Base-by-base conservation (phyloP, 768 basidiomycete genomes). In the Collybiopsis luxurians region DNA sequence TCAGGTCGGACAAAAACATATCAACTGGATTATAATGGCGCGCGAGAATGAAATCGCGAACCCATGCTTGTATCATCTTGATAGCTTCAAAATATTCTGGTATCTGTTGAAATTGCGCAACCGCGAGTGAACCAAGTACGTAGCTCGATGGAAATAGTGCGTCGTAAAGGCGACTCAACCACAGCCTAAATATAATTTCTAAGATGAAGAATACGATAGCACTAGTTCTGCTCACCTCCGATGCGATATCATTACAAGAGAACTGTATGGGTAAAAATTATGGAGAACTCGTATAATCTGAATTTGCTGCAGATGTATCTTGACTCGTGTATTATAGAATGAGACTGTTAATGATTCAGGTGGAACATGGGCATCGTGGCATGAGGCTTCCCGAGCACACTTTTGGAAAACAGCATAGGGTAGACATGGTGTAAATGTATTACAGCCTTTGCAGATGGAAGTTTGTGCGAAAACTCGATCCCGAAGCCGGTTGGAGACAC, bases 261-360 rank as follows among this genome's bases (percentile, higher is more conserved):
- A 23, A 21, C 13, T 51, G 23, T 54, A 28, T 43, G 15, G 17
- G 30, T 45, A 7, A n/a, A 31, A n/a, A 4, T 27, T 3, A n/a
- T 42, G 17, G 15, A 54, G 53, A 19, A 23, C 17, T 26, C 80
- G 73, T 40, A 78, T 70, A 15, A 85, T 79, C 46, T 73, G 60
- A 2, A 85, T 76, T 48, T 84, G 80, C 45, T 76, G 75, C 1
- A 86, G 56, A 60, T 81, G 75, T 27, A 80, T 63, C 3, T 74
- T 66, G 6, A 83, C 64, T 12, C 76, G 75, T 19, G 62, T 23
- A 42, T 79, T 78, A 48, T 76, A 84, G 61, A 68, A 71, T n/a
- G 60, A 1, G 64, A 31, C 31, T 47, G 69, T 60, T 1, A 69
- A 45, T 0, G 63, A 15, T 17, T 49, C 45, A 27, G 59, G 50